Percentiles rank a stretch among this genome's conserved stretches.
Conservation (phyloP, 2,329 filamentous ascomycete species). For the Ceratocystis eucalypticola region DNA sequence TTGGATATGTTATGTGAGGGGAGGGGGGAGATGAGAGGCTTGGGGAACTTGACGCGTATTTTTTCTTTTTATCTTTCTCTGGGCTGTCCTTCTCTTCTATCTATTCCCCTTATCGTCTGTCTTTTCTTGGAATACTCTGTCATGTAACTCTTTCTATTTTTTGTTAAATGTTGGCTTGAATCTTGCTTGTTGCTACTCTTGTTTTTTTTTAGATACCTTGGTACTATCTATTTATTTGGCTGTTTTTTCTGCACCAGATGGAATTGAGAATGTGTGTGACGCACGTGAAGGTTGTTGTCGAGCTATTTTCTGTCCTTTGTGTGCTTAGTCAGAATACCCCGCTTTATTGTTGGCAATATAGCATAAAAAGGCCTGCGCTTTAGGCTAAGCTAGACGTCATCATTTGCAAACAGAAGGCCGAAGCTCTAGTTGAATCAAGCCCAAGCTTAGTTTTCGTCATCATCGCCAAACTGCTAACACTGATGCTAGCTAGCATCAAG, state of each 20-base stretch:
- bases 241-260: background rate
- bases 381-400: background rate
- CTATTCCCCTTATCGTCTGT: constrained; percentile 2
- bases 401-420: background rate
- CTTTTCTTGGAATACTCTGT: constrained; percentile 9
- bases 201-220: constrained; percentile 13
- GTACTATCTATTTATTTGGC: constrained; percentile 5
- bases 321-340: background rate
- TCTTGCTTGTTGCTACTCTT: background rate
- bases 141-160: constrained; percentile 4
- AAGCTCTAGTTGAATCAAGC: background rate
- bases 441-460: background rate
- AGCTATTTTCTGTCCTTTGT: background rate
- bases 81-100: constrained; percentile 4
- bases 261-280: background rate
- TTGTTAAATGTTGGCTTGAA: constrained; percentile 5
- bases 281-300: background rate
- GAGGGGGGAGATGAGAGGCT: too few relatives aligned
- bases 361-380: background rate
- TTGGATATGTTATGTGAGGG: background rate
- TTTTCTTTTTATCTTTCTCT: constrained; percentile 4
- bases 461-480: too few relatives aligned
- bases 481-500: too few relatives aligned
- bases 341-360: background rate
- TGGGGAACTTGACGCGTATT: background rate